These are phyloP conservation scores for Penicillium alfredii DNA, from an alignment of 495 filamentous ascomycete species.

Conservation along the genomic window DNA sequence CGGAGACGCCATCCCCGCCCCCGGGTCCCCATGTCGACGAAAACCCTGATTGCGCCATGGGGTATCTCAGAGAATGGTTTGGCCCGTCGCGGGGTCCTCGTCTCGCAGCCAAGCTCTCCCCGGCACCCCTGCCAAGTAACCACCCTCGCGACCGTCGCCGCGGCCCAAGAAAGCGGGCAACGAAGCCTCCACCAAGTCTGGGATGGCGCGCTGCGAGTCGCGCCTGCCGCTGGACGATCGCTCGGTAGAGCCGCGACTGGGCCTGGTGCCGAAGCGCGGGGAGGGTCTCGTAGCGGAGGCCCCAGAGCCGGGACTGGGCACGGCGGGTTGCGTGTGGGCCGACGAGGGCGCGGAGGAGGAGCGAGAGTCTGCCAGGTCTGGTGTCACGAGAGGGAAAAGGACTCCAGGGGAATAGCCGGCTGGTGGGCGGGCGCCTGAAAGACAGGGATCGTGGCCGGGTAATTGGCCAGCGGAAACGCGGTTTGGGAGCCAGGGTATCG, in stretches of 20 bases:
- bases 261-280: conserved; percentile 60
- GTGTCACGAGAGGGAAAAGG: conserved; percentile 12
- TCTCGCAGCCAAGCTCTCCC: conserved; percentile 1
- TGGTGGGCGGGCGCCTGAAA: conserved; percentile 18
- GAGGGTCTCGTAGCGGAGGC: conserved; percentile 67
- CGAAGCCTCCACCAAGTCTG: conserved; percentile 32
- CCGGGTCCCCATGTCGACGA: conserved; percentile 29
- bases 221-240: conserved; percentile 59
- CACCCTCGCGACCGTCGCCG: conserved; percentile 37
- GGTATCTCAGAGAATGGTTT: conserved; percentile 23
- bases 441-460: conserved; percentile 14
- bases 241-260: conserved; percentile 69
- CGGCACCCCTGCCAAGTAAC: conserved; percentile 2
- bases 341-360: conserved; percentile 42
- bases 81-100: conserved; percentile 16
- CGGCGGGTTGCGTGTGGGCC: conserved; percentile 53
- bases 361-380: conserved; percentile 21
- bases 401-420: conserved; percentile 10
- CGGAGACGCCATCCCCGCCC: conserved; percentile 48
- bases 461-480: conserved; percentile 24
- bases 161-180: conserved; percentile 45
- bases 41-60: conserved; percentile 38
- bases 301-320: conserved; percentile 55
- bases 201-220: conserved; percentile 36
- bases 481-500: conserved; percentile 40